phyloP scores from a whole-genome alignment of 768 basidiomycete species.

The Xerocomellus amylosporus region DNA sequence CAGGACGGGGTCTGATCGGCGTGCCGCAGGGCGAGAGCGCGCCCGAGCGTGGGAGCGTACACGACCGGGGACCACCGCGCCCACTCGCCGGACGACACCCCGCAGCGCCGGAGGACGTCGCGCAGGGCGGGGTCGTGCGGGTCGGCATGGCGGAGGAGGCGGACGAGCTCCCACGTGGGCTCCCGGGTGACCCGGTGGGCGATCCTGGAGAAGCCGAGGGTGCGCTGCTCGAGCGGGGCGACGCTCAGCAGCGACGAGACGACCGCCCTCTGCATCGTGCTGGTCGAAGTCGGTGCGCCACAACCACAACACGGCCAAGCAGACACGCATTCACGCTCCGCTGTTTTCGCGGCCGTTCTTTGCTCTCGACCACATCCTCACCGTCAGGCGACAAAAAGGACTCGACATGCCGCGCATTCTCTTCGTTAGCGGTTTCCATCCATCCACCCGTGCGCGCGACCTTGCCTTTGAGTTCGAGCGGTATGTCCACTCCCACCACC shows the following conservation, averaged over 20 bases:
- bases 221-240: constrained; percentile 20
- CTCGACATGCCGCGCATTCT: constrained; percentile 71
- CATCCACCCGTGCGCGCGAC: constrained; percentile 77
- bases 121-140: constrained; percentile 1
- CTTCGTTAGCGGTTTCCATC: constrained; percentile 84
- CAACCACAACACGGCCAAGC: constrained; percentile 35
- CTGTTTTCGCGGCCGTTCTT: constrained; percentile 20
- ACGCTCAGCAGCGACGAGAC: constrained; percentile 23
- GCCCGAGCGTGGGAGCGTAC: constrained; percentile 33
- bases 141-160: constrained; percentile 27
- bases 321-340: constrained; percentile 31
- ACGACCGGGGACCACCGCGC: constrained; percentile 39
- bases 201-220: constrained; percentile 30
- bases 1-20: constrained; percentile 42
- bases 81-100: constrained; percentile 39
- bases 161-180: constrained; percentile 44
- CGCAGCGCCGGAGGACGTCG: constrained; percentile 31
- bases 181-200: constrained; percentile 37
- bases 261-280: constrained; percentile 12
- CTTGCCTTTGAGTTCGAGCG: constrained; percentile 86
- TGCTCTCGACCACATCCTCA: constrained; percentile 25
- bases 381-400: constrained; percentile 6
- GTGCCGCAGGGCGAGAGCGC: constrained; percentile 27
- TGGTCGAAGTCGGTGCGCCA: constrained; percentile 27
- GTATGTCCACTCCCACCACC: constrained; percentile 37